Evolutionary conservation across 2,329 filamentous ascomycete species (phyloP).

Genomic region (Paraconiothyrium sp.): DNA sequence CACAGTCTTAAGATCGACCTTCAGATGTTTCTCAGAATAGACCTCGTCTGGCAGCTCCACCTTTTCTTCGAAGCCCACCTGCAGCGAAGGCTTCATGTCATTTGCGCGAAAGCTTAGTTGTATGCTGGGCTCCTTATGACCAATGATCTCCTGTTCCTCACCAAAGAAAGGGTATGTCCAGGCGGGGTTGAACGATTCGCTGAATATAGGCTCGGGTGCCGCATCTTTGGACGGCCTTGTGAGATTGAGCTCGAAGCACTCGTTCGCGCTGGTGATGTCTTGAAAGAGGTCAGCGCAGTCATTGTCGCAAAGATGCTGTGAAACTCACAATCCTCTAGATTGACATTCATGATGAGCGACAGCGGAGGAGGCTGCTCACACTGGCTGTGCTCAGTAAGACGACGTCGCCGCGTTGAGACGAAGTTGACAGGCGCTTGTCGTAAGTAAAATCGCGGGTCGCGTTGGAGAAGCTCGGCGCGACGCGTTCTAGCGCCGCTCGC

Average conservation of each 20-base stretch:
- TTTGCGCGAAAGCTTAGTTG: conserved; percentile 74
- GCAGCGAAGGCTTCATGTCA: conserved; percentile 81
- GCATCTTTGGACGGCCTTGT: conserved; percentile 37
- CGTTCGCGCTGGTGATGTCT: conserved; percentile 50
- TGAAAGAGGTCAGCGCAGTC: conserved; percentile 21
- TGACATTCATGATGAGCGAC: conserved; percentile 27
- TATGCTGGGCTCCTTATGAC: conserved; percentile 84
- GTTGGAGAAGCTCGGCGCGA: conserved; percentile 21
- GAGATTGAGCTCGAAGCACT: conserved; percentile 51
- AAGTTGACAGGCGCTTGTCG: background rate
- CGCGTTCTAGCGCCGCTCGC: conserved; percentile 28
- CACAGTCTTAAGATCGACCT: conserved; percentile 74
- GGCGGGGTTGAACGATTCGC: conserved; percentile 78
- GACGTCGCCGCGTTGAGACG: conserved; percentile 1
- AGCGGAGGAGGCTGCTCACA: conserved; percentile 6
- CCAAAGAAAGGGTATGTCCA: conserved; percentile 95
- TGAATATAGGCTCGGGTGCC: conserved; percentile 52
- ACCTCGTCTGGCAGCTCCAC: conserved; percentile 73
- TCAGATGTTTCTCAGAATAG: conserved; percentile 62
- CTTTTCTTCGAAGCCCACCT: conserved; percentile 76
- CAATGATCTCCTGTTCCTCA: conserved; percentile 90
- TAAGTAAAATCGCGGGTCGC: conserved; percentile 25
- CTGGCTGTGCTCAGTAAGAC: conserved; percentile 12
- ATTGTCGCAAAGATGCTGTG: background rate
- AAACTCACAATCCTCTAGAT: conserved; percentile 47